Percentiles rank a stretch among this genome's conserved stretches.
Evolutionary conservation across 306 rosid genomes (phyloP).

Genomic region (Quercus wislizeni): DNA sequence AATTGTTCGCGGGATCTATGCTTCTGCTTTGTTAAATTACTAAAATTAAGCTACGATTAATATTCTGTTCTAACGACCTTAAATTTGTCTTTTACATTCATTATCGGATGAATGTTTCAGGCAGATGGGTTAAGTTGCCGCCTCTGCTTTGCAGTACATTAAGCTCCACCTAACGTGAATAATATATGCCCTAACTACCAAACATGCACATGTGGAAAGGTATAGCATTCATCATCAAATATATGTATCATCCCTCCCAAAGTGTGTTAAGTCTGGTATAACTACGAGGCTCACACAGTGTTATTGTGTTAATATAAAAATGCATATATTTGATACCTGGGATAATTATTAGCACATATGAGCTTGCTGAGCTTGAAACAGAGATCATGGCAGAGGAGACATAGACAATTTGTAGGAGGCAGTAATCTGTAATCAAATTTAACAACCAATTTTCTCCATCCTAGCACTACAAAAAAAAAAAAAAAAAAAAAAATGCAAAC

Average conservation of each 20-base stretch:
- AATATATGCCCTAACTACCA: not conserved
- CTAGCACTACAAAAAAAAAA: not conserved
- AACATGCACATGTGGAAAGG: not conserved
- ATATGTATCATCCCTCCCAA: too few relatives aligned
- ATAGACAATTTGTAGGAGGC: not conserved
- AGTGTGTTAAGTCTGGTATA: too few relatives aligned
- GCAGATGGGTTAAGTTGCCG: slow-evolving; percentile 27
- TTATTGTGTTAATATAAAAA: too few relatives aligned
- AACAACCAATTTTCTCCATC: not conserved
- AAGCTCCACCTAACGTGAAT: not conserved
- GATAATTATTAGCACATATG: not conserved
- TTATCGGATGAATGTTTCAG: slow-evolving; percentile 5
- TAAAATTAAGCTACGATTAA: not conserved
- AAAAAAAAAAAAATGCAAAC: not conserved
- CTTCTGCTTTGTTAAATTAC: not conserved
- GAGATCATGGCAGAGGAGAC: not conserved
- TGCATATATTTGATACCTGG: too few relatives aligned
- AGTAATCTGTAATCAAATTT: not conserved
- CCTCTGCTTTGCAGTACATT: not conserved
- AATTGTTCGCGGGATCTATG: too few relatives aligned
- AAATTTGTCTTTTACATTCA: not conserved
- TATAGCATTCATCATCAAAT: too few relatives aligned
- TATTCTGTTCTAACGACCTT: not conserved
- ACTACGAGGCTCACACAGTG: too few relatives aligned
- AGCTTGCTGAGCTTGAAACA: not conserved